phyloP scores from a whole-genome alignment of 768 basidiomycete genomes.

The Kondoa malvinella region DNA sequence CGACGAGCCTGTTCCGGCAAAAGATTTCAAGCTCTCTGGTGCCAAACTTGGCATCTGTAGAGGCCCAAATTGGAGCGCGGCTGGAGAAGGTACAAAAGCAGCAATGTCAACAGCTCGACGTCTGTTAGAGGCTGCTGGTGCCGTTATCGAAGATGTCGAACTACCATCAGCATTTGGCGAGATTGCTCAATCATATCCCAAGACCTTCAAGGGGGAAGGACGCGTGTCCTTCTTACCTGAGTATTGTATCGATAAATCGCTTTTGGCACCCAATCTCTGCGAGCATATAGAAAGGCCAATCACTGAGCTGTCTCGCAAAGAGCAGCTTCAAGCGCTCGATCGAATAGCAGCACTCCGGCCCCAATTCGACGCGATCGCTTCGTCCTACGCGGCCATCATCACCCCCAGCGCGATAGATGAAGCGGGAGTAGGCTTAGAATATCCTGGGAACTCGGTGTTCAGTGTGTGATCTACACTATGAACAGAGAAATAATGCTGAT shows the following conservation, averaged over 20 bases:
- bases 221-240: constrained; percentile 27
- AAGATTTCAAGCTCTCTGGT: constrained; percentile 20
- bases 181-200: neutral
- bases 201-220: constrained; percentile 23
- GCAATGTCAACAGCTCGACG: constrained; percentile 25
- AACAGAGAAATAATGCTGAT: neutral
- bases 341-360: constrained; percentile 26
- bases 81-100: constrained; percentile 14
- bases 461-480: neutral
- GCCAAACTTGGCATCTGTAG: constrained; percentile 27
- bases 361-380: constrained; percentile 26
- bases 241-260: constrained; percentile 18
- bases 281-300: constrained; percentile 24
- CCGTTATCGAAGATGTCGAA: constrained; percentile 27
- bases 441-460: constrained; percentile 18
- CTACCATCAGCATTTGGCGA: constrained; percentile 27
- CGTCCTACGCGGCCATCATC: constrained; percentile 27
- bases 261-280: constrained; percentile 20
- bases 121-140: constrained; percentile 26
- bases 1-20: constrained; percentile 21
- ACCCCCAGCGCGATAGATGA: constrained; percentile 28
- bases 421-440: constrained; percentile 24
- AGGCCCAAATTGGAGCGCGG: constrained; percentile 19
- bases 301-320: constrained; percentile 16
- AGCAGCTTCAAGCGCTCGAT: constrained; percentile 27